Percentiles rank a stretch among this genome's conserved stretches.
Conservation (phyloP, 305 asterid species). For the Fraxinus sp. region DNA sequence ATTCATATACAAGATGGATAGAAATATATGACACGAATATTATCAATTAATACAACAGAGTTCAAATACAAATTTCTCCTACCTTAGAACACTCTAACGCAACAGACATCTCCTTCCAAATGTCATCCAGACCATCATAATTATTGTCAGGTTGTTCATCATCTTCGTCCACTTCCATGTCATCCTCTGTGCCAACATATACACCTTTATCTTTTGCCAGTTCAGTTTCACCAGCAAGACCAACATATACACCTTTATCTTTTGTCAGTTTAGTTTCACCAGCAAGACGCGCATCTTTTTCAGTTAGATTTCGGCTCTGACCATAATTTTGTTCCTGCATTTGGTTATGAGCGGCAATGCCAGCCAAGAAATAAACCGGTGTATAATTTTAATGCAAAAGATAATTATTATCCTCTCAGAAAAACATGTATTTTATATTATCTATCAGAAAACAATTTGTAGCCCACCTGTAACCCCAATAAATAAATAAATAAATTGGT, state of each 20-base stretch:
- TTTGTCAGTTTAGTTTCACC: slow-evolving; percentile 25
- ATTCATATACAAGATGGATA: neutral
- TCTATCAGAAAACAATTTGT: neutral
- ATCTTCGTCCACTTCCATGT: slow-evolving; percentile 42
- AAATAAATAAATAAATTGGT: slow-evolving; percentile 13
- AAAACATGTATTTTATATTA: neutral
- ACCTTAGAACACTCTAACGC: slow-evolving; percentile 90
- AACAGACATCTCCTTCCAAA: slow-evolving; percentile 79
- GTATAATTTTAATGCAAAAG: neutral
- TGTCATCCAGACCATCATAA: slow-evolving; percentile 73
- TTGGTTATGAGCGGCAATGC: slow-evolving; percentile 16
- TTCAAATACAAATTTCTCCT: slow-evolving; percentile 18
- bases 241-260: slow-evolving; percentile 38
- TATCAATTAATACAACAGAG: slow-evolving; percentile 13
- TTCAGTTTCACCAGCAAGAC: slow-evolving; percentile 28
- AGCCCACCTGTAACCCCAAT: slow-evolving; percentile 9
- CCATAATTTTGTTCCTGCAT: slow-evolving; percentile 36
- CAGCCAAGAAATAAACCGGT: slow-evolving; percentile 19
- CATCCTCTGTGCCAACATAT: slow-evolving; percentile 64
- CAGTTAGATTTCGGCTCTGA: slow-evolving; percentile 33
- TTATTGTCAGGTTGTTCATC: slow-evolving; percentile 42
- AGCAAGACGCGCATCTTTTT: slow-evolving; percentile 27
- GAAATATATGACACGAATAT: neutral
- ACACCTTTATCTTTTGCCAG: slow-evolving; percentile 41
- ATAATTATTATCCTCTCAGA: neutral